A percentile compares a stretch with the other conserved stretches of the same genome.
Evolutionary conservation across 164 flowering plant species (phyloP).

Genomic region (Taxillus chinensis): DNA sequence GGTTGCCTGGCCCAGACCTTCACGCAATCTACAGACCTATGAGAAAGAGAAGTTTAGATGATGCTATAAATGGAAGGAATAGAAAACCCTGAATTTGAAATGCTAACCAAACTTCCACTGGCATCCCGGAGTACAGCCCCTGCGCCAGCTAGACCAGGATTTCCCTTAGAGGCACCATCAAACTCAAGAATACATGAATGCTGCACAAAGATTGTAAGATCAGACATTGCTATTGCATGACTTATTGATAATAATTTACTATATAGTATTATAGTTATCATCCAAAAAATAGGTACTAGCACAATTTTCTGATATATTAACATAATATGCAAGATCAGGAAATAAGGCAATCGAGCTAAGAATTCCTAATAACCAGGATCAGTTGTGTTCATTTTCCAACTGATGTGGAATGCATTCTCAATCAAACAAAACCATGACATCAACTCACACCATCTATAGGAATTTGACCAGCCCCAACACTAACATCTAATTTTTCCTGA

Average conservation of each 20-base stretch:
- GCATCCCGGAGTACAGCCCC: constrained; percentile 68
- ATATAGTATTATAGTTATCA: too few relatives aligned
- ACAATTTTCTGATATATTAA: too few relatives aligned
- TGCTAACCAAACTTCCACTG: constrained; percentile 64
- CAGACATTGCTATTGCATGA: neutral
- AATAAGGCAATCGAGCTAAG: too few relatives aligned
- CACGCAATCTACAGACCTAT: constrained; percentile 67
- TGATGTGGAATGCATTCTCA: neutral
- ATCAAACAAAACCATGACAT: neutral
- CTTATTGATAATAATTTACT: too few relatives aligned
- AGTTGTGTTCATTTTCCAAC: neutral
- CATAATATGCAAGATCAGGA: too few relatives aligned
- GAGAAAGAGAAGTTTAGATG: constrained; percentile 9
- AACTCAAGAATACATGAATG: constrained; percentile 61
- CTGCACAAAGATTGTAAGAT: constrained; percentile 19
- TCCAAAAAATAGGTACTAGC: too few relatives aligned
- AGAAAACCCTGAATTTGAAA: constrained; percentile 1
- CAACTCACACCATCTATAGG: constrained; percentile 14
- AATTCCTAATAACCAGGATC: too few relatives aligned
- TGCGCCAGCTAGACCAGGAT: constrained; percentile 93
- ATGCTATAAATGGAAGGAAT: neutral
- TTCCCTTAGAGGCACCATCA: constrained; percentile 97
- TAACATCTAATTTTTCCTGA: constrained; percentile 17
- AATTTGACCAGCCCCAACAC: constrained; percentile 9
- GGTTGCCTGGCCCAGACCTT: constrained; percentile 73